Evolutionary conservation across 495 filamentous ascomycete species (phyloP).

Genomic region (Clavariopsis aquatica): DNA sequence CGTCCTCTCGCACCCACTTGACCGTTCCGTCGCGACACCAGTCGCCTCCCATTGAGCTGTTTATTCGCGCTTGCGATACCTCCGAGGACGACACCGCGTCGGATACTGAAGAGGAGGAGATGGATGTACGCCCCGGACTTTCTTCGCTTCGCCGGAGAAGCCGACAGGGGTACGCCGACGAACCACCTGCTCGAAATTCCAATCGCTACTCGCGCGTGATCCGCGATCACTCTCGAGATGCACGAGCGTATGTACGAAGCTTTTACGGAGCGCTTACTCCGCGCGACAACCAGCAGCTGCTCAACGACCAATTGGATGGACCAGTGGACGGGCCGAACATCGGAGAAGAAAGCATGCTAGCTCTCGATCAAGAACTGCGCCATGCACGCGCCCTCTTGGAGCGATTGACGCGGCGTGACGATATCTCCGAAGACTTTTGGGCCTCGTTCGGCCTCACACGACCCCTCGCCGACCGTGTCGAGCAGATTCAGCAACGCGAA

Average conservation of each 20-base stretch:
- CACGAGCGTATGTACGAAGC: constrained; percentile 21
- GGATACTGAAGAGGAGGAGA: constrained; percentile 32
- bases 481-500: constrained; percentile 22
- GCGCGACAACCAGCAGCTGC: not conserved
- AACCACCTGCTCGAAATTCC: constrained; percentile 24
- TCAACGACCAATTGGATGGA: constrained; percentile 37
- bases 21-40: constrained; percentile 37
- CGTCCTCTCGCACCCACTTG: constrained; percentile 43
- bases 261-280: constrained; percentile 3
- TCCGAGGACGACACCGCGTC: constrained; percentile 35
- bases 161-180: constrained; percentile 3
- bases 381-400: constrained; percentile 70
- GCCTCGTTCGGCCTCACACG: constrained; percentile 64
- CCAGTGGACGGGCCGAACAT: constrained; percentile 21
- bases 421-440: constrained; percentile 80
- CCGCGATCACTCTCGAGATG: constrained; percentile 25
- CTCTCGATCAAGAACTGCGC: constrained; percentile 51
- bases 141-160: not conserved
- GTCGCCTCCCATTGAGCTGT: constrained; percentile 15
- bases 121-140: not conserved
- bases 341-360: constrained; percentile 11
- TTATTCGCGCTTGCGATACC: constrained; percentile 33
- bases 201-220: constrained; percentile 25
- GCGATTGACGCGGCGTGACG: constrained; percentile 63
- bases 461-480: constrained; percentile 19